phyloP scores from a whole-genome alignment of 108 stramenopile species.

The Aurantiochytrium sp. region DNA sequence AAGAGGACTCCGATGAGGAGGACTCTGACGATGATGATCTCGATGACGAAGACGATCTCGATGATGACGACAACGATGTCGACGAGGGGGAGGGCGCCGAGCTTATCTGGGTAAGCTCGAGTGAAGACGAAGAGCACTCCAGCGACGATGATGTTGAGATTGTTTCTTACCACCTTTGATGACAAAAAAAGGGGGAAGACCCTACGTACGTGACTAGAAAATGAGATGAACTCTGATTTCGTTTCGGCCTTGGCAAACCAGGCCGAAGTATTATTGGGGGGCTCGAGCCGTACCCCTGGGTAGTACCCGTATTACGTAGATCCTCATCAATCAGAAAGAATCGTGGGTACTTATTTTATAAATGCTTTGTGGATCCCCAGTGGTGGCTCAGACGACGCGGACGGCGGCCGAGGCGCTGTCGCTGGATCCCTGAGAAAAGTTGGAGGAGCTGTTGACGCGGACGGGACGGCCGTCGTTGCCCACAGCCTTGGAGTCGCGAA shows the following conservation, averaged over 20 bases:
- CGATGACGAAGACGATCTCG: not conserved
- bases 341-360: no score
- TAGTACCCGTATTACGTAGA: no score
- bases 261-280: no score
- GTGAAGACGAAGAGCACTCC: not conserved
- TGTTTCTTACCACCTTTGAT: no score
- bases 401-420: not conserved
- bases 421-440: not conserved
- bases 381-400: not conserved
- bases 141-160: not conserved
- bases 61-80: not conserved
- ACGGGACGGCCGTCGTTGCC: not conserved
- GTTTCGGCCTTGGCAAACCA: no score
- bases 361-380: no score
- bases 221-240: no score
- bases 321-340: no score
- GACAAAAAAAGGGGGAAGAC: no score
- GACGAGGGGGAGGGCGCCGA: not conserved
- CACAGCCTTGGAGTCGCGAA: not conserved
- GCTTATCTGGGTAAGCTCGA: not conserved
- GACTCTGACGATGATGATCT: not conserved
- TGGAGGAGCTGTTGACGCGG: not conserved
- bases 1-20: not conserved
- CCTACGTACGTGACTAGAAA: no score
- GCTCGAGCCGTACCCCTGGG: no score